Conservation (phyloP, 1,284 basidiomycete genomes). For the Gastroboletus turbinatus region DNA sequence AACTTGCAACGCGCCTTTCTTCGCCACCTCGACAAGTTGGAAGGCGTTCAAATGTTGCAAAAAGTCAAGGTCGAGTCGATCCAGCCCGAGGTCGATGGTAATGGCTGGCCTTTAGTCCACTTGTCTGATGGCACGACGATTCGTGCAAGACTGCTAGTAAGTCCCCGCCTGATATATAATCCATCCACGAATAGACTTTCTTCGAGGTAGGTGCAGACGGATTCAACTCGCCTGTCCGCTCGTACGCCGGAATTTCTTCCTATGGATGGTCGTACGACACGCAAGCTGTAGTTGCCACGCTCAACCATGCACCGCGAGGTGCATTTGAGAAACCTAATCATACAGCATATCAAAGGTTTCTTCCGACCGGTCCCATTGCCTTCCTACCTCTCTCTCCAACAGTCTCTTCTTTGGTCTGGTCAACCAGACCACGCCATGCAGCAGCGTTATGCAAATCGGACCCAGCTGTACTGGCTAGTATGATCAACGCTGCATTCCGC, state of each 20-base stretch:
- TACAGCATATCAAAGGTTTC: slow-evolving; percentile 92
- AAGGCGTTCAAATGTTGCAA: slow-evolving; percentile 58
- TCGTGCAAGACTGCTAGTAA: slow-evolving; percentile 71
- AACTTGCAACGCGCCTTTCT: slow-evolving; percentile 87
- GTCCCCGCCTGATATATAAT: slow-evolving; percentile 20
- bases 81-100: slow-evolving; percentile 42
- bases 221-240: slow-evolving; percentile 89
- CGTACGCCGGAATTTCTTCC: slow-evolving; percentile 83
- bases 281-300: slow-evolving; percentile 89
- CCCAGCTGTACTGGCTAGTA: slow-evolving; percentile 61
- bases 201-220: slow-evolving; percentile 92
- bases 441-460: slow-evolving; percentile 70
- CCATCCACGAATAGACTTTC: slow-evolving; percentile 13
- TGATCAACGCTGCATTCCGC: slow-evolving; percentile 93
- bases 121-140: slow-evolving; percentile 63
- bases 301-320: slow-evolving; percentile 65
- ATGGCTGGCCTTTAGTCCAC: slow-evolving; percentile 71
- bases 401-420: slow-evolving; percentile 92
- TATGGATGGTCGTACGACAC: slow-evolving; percentile 93
- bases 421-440: slow-evolving; percentile 80
- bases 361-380: slow-evolving; percentile 94
- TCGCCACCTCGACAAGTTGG: slow-evolving; percentile 46
- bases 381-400: slow-evolving; percentile 85
- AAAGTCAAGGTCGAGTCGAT: slow-evolving; percentile 71
- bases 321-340: slow-evolving; percentile 65